Conservation (phyloP, 805 yeast genomes). For the Yarrowia osloensis region DNA sequence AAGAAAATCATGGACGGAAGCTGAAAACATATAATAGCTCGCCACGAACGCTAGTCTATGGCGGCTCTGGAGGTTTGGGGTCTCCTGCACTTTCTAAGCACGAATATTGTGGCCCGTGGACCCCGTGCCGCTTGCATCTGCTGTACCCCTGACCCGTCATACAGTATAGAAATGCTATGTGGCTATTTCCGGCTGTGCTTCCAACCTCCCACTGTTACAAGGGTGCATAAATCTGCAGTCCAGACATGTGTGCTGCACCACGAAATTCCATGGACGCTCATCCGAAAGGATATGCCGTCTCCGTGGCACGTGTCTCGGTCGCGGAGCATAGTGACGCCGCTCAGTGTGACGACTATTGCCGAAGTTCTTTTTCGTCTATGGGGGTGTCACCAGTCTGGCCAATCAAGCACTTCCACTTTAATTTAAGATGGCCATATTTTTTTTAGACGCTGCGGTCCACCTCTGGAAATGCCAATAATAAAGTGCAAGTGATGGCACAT, state of each 20-base stretch:
- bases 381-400: too few species aligned
- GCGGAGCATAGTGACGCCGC: neutral
- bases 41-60: neutral
- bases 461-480: too few species aligned
- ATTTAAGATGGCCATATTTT: neutral
- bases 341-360: too few species aligned
- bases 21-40: neutral
- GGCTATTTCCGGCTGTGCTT: slow-evolving; percentile 17
- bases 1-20: neutral
- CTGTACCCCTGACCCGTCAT: slow-evolving; percentile 26
- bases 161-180: neutral
- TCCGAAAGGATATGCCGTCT: neutral
- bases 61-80: neutral
- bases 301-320: neutral
- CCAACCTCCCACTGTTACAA: neutral
- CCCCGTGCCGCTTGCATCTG: neutral
- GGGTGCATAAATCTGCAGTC: slow-evolving; percentile 12
- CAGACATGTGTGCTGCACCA: slow-evolving; percentile 23
- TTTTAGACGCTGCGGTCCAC: neutral
- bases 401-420: neutral
- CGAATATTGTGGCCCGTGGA: neutral
- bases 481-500: neutral
- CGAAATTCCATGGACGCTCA: slow-evolving; percentile 17
- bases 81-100: neutral
- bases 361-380: too few species aligned